Base-by-base conservation (phyloP, 495 filamentous ascomycete genomes). In the Beverwykella pulmonaria region DNA sequence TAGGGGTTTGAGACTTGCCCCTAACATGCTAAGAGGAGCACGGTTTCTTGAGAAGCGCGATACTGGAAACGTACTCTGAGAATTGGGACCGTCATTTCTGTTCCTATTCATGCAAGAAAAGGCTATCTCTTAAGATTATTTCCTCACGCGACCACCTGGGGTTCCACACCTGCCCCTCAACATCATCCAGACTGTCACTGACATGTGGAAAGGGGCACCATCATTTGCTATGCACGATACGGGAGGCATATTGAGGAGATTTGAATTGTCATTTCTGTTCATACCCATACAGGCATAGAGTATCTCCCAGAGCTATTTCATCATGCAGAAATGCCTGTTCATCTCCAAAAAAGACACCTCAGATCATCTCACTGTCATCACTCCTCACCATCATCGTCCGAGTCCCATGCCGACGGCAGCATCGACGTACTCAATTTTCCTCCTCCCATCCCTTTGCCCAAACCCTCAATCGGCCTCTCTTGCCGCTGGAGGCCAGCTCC, bases 331-430 rank as follows among this genome's bases (percentile, higher is more conserved):
- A n/a, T n/a, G n/a, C n/a, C n/a, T n/a, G n/a, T n/a, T n/a, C n/a
- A n/a, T n/a, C n/a, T n/a, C n/a, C n/a, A n/a, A n/a, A n/a, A n/a
- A n/a, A n/a, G n/a, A n/a, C 46, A 49, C 7, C n/a, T n/a, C 17
- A n/a, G 46, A 49, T 20, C 15, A 14, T 20, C n/a, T 49, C 7
- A 19, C 46, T 19, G 7, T 20, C 46, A 49, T 20, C n/a, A n/a
- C 50, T 66, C 44, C n/a, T 65, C 62, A 1, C 53, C 54, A 1
- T 66, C 63, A 19, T 25, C 36, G 30, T 66, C 63, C 27, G 54
- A 52, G 17, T 59, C 54, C 17, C 25, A 66, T 1, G 63, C 55
- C 20, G 41, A 57, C 5, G 63, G 54, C 29, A 66, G 30, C 36
- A 49, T 59, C 25, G 44, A 52, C 10, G 32, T 9, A 20, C 56